Evolutionary conservation across 768 basidiomycete species (phyloP).

Genomic region (Panaeolus papilionaceus): DNA sequence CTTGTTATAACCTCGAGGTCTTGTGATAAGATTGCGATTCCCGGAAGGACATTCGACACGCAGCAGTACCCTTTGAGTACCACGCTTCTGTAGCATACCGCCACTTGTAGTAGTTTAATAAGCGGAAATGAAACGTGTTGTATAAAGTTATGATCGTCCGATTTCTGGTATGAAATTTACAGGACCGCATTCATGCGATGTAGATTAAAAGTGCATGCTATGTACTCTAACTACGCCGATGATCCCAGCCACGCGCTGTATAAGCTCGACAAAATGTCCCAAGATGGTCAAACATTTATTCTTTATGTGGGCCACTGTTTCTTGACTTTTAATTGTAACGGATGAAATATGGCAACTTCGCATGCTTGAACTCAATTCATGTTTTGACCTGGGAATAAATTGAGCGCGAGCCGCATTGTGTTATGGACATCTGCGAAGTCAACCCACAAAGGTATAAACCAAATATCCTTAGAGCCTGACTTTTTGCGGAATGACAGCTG

Average conservation of each 20-base stretch:
- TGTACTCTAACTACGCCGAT: conserved; percentile 11
- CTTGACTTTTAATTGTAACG: not conserved
- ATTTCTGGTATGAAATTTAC: not conserved
- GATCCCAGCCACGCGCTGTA: conserved; percentile 13
- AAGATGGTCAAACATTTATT: not conserved
- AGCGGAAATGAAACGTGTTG: conserved; percentile 9
- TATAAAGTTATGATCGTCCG: conserved; percentile 10
- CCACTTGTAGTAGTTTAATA: conserved; percentile 1
- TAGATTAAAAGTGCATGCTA: conserved; percentile 1
- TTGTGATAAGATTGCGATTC: conserved; percentile 11
- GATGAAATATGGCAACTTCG: not conserved
- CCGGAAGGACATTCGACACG: conserved; percentile 3
- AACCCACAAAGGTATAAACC: not conserved
- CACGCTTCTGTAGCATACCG: conserved; percentile 2
- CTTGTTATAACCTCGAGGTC: not conserved
- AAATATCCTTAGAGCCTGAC: not conserved
- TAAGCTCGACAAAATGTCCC: not conserved
- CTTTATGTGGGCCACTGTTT: not conserved
- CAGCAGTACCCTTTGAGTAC: not conserved
- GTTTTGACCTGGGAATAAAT: conserved; percentile 10
- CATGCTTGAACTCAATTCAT: conserved; percentile 5
- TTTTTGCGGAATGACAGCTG: conserved; percentile 14
- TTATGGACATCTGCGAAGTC: not conserved
- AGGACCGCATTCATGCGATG: not conserved
- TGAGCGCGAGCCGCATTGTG: not conserved